Base-by-base conservation (phyloP, 2,329 filamentous ascomycete genomes). In the Fusarium napiforme region DNA sequence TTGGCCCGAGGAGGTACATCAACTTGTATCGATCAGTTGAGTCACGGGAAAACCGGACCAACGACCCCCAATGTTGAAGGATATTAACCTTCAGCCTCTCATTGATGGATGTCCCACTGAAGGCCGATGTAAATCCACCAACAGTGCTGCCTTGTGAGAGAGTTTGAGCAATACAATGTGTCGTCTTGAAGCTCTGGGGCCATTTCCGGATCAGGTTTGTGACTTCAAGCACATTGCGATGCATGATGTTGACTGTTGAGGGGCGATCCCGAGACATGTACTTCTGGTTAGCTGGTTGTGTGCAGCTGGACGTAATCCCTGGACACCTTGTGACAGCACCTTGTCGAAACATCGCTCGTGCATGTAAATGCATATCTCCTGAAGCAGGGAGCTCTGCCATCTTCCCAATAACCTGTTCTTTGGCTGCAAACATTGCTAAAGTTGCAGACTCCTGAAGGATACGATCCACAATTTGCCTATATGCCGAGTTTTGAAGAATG, bases 401-500 rank as follows among this genome's bases (percentile, higher is more conserved):
- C 7, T 73, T 50, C 8, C 47, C 34, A 9, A 42, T 23, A 9
- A 26, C 28, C 36, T 75, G 62, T 12, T 76, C 72, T 23, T 72
- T 71, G 26, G 43, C 36, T 58, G 65, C 49, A 49, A 78, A 83
- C 9, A 36, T 64, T n/a, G 58, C 65, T 18, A 78, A 15, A 79
- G 73, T 11, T 60, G 18, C 72, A 1, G 83, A 84, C 23, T 77
- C 75, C 2, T 67, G 60, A 1, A 83, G 11, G 9, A 85, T 80
- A 3, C 64, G 60, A 5, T 77, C 66, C 3, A 82, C 78, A 6
- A 84, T 69, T 3, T 77, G 78, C 10, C 78, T 72, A 26, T 81
- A 83, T 3, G 74, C 78, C 16, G 84, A 82, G 10, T 79, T 78
- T 50, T 85, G 84, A 16, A 82, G 71, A 1, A 64, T 75, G 1